Percentiles rank a stretch among this genome's conserved stretches.
phyloP scores from a whole-genome alignment of 192 early-diverging fungal species.

The Podila minutissima region DNA sequence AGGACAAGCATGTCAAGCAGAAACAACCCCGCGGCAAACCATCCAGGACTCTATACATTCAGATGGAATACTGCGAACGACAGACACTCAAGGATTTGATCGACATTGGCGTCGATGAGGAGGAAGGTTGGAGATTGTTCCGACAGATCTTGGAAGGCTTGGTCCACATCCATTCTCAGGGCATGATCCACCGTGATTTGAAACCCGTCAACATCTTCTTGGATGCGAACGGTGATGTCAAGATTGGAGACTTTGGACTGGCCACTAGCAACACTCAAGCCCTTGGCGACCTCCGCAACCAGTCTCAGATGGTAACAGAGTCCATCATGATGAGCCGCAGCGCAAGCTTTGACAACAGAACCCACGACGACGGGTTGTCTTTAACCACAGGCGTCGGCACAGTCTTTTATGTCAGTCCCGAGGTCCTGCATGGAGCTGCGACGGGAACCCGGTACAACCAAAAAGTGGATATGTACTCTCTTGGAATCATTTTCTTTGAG shows the following conservation, averaged over 20 bases:
- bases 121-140: slow-evolving; percentile 87
- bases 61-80: slow-evolving; percentile 99
- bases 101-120: slow-evolving; percentile 77
- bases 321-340: slow-evolving; percentile 47
- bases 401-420: slow-evolving; percentile 85
- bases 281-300: slow-evolving; percentile 34
- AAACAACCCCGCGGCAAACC: slow-evolving; percentile 16
- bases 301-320: slow-evolving; percentile 31
- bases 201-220: slow-evolving; percentile 90
- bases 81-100: slow-evolving; percentile 90
- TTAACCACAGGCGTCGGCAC: slow-evolving; percentile 91
- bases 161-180: slow-evolving; percentile 87
- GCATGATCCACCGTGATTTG: slow-evolving; percentile 90
- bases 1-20: slow-evolving; percentile 8
- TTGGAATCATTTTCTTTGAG: slow-evolving; percentile 83
- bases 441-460: slow-evolving; percentile 72
- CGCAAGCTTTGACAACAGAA: slow-evolving; percentile 48
- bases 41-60: slow-evolving; percentile 85
- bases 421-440: slow-evolving; percentile 50
- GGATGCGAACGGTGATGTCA: slow-evolving; percentile 68
- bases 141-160: slow-evolving; percentile 92
- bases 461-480: slow-evolving; percentile 88
- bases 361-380: slow-evolving; percentile 62
- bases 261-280: slow-evolving; percentile 63
- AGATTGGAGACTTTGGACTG: slow-evolving; percentile 83